These are phyloP conservation scores for Colletotrichum caudatum DNA, from an alignment of 2,329 filamentous ascomycete species.

Conservation along the genomic window DNA sequence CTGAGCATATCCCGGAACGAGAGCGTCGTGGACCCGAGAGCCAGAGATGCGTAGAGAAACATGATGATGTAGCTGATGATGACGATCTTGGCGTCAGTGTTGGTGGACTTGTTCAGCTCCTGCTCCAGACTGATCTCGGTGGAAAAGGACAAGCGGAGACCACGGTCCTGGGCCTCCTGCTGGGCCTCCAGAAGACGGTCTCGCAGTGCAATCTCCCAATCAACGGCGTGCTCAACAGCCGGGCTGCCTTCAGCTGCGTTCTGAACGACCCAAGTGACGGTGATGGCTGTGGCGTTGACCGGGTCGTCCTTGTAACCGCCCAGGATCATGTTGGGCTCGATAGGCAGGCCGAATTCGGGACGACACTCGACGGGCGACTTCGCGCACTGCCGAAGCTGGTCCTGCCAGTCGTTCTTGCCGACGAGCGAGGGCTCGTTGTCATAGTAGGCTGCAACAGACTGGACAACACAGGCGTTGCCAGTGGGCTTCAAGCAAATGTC, in stretches of 20 bases:
- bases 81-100: constrained; percentile 97
- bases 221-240: constrained; percentile 79
- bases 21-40: constrained; percentile 88
- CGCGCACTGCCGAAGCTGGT: constrained; percentile 78
- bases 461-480: constrained; percentile 88
- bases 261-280: constrained; percentile 94
- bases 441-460: constrained; percentile 93
- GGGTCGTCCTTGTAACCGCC: constrained; percentile 81
- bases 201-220: constrained; percentile 88
- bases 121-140: constrained; percentile 95
- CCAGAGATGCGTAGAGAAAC: constrained; percentile 96
- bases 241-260: constrained; percentile 82
- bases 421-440: constrained; percentile 73
- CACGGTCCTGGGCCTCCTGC: constrained; percentile 79
- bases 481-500: constrained; percentile 96
- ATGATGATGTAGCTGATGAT: constrained; percentile 98
- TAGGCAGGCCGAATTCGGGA: constrained; percentile 88
- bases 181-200: constrained; percentile 81
- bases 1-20: constrained; percentile 80
- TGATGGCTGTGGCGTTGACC: constrained; percentile 80
- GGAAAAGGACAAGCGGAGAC: constrained; percentile 90
- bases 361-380: constrained; percentile 86
- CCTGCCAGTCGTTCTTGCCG: constrained; percentile 76
- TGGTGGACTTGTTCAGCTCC: constrained; percentile 97
- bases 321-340: constrained; percentile 86